phyloP scores from a whole-genome alignment of 805 yeast species.

The Metschnikowia dekortorum region DNA sequence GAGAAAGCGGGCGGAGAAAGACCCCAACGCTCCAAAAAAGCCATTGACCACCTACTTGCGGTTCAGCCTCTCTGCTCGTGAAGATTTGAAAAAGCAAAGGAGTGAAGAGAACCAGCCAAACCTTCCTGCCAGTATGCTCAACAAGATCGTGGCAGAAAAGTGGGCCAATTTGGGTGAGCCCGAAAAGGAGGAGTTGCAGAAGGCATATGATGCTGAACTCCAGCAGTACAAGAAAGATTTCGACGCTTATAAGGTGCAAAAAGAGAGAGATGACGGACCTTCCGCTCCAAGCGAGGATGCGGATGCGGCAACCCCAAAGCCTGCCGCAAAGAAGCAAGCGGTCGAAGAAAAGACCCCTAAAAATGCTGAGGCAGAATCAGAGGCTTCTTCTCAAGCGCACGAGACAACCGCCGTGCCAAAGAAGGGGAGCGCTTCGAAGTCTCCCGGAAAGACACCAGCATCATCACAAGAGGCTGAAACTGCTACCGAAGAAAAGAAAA shows the following conservation, averaged over 20 bases:
- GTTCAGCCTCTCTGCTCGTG: conserved; percentile 71
- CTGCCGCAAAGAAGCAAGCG: conserved; percentile 1
- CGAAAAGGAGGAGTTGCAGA: conserved; percentile 70
- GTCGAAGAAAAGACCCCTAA: not conserved
- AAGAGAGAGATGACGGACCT: conserved; percentile 10
- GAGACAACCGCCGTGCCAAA: not conserved
- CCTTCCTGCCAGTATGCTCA: conserved; percentile 70
- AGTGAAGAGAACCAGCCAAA: conserved; percentile 52
- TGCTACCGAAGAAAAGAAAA: conserved; percentile 13
- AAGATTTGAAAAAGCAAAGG: conserved; percentile 65
- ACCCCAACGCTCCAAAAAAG: conserved; percentile 94
- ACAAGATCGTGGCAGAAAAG: conserved; percentile 69
- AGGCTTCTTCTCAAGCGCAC: not conserved
- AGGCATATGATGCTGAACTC: conserved; percentile 47
- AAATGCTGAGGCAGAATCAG: not conserved
- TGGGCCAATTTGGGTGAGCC: conserved; percentile 73
- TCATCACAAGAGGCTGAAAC: not conserved
- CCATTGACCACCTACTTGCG: conserved; percentile 84
- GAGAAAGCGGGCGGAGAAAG: conserved; percentile 51
- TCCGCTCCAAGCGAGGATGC: not conserved
- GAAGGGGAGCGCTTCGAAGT: not conserved
- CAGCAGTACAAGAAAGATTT: conserved; percentile 28
- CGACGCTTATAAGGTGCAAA: conserved; percentile 32
- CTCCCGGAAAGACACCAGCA: not conserved
- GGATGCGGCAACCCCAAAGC: conserved; percentile 1